Conservation (phyloP, 2,329 filamentous ascomycete genomes). For the Phyllosticta citribraziliensis region DNA sequence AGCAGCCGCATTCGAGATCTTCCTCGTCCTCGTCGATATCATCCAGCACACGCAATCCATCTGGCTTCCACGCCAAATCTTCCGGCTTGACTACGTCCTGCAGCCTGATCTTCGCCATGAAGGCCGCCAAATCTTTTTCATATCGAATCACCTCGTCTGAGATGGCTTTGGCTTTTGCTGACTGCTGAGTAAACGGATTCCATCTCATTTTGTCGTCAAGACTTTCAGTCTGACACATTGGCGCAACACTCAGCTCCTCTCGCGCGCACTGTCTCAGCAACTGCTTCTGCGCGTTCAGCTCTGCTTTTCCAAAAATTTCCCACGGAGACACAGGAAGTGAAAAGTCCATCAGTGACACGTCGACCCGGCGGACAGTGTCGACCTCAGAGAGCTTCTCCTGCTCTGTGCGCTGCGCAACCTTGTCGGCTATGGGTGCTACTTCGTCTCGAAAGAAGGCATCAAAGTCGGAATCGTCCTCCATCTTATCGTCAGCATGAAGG, state of each 20-base stretch:
- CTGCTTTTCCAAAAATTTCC: slow-evolving; percentile 25
- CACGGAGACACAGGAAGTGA: slow-evolving; percentile 37
- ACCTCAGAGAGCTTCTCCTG: slow-evolving; percentile 37
- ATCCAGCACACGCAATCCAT: slow-evolving; percentile 38
- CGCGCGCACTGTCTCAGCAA: slow-evolving; percentile 1
- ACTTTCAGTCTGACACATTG: slow-evolving; percentile 28
- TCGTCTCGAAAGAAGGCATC: slow-evolving; percentile 25
- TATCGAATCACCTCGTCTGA: slow-evolving; percentile 32
- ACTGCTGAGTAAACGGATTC: slow-evolving; percentile 37
- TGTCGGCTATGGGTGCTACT: slow-evolving; percentile 27
- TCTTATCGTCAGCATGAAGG: slow-evolving; percentile 14
- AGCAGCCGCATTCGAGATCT: slow-evolving; percentile 18
- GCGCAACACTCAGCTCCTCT: slow-evolving; percentile 20
- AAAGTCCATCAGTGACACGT: slow-evolving; percentile 40
- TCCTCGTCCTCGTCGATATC: slow-evolving; percentile 27
- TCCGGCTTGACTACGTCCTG: slow-evolving; percentile 30
- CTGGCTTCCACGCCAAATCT: slow-evolving; percentile 38
- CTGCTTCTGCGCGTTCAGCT: slow-evolving; percentile 19
- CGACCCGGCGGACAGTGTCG: slow-evolving; percentile 39
- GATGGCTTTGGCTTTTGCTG: slow-evolving; percentile 27
- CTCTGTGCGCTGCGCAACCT: slow-evolving; percentile 26
- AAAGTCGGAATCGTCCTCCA: slow-evolving; percentile 21
- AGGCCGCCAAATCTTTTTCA: slow-evolving; percentile 27
- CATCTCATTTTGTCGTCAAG: slow-evolving; percentile 36
- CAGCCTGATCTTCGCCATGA: slow-evolving; percentile 25